A percentile compares a stretch with the other conserved stretches of the same genome.
phyloP scores from a whole-genome alignment of 2,329 filamentous ascomycete genomes.

The Xylaria sp. region DNA sequence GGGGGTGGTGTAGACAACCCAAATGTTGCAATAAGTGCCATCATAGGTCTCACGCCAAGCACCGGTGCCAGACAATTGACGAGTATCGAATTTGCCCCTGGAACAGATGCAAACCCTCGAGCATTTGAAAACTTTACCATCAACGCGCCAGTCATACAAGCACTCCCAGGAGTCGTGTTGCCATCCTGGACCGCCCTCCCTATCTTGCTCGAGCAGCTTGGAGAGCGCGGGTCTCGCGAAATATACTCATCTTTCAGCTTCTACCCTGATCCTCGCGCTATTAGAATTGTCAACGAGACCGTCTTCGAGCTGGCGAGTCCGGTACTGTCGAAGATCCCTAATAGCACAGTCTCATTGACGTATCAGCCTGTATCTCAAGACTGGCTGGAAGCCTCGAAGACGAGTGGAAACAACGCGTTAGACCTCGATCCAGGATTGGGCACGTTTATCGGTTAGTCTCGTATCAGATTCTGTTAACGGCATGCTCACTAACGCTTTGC shows the following conservation, averaged over 20 bases:
- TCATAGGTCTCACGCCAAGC: conserved; percentile 28
- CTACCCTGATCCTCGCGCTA: conserved; percentile 15
- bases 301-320: conserved; percentile 26
- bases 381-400: conserved; percentile 32
- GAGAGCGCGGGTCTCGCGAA: conserved; percentile 15
- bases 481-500: conserved; percentile 6
- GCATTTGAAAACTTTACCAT: conserved; percentile 42
- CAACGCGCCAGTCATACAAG: conserved; percentile 13
- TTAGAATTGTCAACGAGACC: conserved; percentile 26
- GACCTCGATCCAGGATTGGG: conserved; percentile 35
- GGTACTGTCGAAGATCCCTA: conserved; percentile 28
- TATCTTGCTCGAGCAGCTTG: conserved; percentile 8
- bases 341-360: conserved; percentile 27
- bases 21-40: conserved; percentile 36
- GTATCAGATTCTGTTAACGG: not conserved
- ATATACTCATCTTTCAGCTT: conserved; percentile 22
- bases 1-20: conserved; percentile 41
- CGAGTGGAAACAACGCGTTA: conserved; percentile 33
- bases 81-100: conserved; percentile 33
- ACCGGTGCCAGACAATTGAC: conserved; percentile 27
- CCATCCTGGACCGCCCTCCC: conserved; percentile 18
- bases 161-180: conserved; percentile 4
- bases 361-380: conserved; percentile 34
- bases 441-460: conserved; percentile 35
- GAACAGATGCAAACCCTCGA: conserved; percentile 19